A percentile compares a stretch with the other conserved stretches of the same genome.
phyloP scores from a whole-genome alignment of 441 rosid genomes.

The Populus hybrid region DNA sequence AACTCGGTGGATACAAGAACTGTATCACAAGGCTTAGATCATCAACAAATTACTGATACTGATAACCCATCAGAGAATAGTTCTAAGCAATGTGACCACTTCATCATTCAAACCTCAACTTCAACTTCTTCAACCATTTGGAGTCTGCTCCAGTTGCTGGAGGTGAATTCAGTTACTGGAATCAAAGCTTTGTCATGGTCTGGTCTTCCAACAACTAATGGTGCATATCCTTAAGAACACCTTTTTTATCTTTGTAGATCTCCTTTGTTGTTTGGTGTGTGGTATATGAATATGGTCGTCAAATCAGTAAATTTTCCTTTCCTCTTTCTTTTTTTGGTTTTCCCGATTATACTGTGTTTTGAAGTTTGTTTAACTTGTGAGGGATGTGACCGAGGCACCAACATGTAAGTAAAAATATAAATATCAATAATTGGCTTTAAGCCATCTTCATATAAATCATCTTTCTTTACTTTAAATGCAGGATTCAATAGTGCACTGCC shows the following conservation, averaged over 20 bases:
- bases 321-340: not conserved
- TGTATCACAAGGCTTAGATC: constrained; percentile 57
- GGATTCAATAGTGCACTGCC: not conserved
- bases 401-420: constrained; percentile 14
- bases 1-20: constrained; percentile 56
- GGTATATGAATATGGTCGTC: constrained; percentile 39
- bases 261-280: constrained; percentile 25
- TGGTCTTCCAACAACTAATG: constrained; percentile 59
- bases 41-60: constrained; percentile 30
- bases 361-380: constrained; percentile 38
- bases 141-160: constrained; percentile 49
- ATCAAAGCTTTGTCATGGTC: constrained; percentile 55
- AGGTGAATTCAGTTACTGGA: constrained; percentile 56
- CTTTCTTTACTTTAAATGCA: not conserved
- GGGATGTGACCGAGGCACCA: constrained; percentile 26
- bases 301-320: constrained; percentile 16
- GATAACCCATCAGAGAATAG: constrained; percentile 35
- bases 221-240: constrained; percentile 47
- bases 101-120: constrained; percentile 25
- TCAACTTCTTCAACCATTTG: constrained; percentile 28
- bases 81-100: constrained; percentile 34
- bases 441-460: constrained; percentile 8
- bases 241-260: constrained; percentile 9
- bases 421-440: constrained; percentile 1
- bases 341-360: constrained; percentile 28